phyloP scores from a whole-genome alignment of 768 basidiomycete genomes.

The Suillus ampliporus region DNA sequence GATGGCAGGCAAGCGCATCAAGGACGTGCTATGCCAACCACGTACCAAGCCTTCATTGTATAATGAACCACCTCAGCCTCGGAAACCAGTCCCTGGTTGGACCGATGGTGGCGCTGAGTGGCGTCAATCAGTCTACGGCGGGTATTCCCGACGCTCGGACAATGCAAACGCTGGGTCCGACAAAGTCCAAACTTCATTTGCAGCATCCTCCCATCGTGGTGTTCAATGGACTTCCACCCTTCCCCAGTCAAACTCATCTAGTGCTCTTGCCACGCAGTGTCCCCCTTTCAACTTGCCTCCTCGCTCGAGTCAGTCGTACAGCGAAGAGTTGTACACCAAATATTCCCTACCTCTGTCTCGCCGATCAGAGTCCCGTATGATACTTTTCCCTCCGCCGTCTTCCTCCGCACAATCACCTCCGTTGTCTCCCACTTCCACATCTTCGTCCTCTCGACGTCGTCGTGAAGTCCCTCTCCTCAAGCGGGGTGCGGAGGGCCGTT shows the following conservation, averaged over 20 bases:
- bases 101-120: constrained; percentile 69
- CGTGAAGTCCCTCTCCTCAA: constrained; percentile 63
- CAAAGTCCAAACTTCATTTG: constrained; percentile 50
- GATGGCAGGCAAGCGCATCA: constrained; percentile 68
- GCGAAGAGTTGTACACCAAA: constrained; percentile 57
- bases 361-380: constrained; percentile 56
- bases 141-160: constrained; percentile 47
- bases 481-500: constrained; percentile 65
- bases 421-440: constrained; percentile 39
- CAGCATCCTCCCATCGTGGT: constrained; percentile 56
- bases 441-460: constrained; percentile 39
- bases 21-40: constrained; percentile 49
- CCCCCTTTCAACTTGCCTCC: constrained; percentile 28
- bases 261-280: constrained; percentile 32
- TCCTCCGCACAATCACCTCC: constrained; percentile 44
- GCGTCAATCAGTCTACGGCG: constrained; percentile 66
- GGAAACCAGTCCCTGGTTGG: constrained; percentile 65
- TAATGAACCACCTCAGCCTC: constrained; percentile 39
- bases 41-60: constrained; percentile 42
- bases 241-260: constrained; percentile 23
- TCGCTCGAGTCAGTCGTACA: constrained; percentile 37
- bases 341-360: constrained; percentile 62
- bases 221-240: constrained; percentile 53
- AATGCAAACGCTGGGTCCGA: constrained; percentile 34
- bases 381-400: constrained; percentile 42